A percentile compares a stretch with the other conserved stretches of the same genome.
Conservation (phyloP, 1,284 basidiomycete species). For the Malassezia sympodialis region DNA sequence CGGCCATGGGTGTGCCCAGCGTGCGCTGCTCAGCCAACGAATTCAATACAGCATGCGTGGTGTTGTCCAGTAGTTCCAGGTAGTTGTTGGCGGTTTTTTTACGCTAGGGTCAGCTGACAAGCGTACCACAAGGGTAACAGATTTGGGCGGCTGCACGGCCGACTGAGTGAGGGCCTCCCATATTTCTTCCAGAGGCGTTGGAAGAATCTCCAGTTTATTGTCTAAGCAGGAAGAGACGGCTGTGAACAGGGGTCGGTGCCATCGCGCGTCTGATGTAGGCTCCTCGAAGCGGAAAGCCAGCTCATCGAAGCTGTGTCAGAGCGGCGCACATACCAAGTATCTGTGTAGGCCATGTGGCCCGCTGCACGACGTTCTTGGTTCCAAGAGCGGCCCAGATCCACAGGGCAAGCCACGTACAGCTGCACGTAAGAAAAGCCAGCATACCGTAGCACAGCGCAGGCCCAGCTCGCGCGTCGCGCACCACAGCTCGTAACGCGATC, state of each 20-base stretch:
- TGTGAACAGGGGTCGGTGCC: slow-evolving; percentile 88
- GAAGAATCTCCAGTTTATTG: slow-evolving; percentile 19
- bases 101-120: slow-evolving; percentile 4
- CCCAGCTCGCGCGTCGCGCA: slow-evolving; percentile 83
- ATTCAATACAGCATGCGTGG: slow-evolving; percentile 30
- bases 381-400: slow-evolving; percentile 54
- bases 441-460: slow-evolving; percentile 73
- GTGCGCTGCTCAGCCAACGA: slow-evolving; percentile 22
- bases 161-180: slow-evolving; percentile 73
- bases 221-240: slow-evolving; percentile 39
- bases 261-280: slow-evolving; percentile 88
- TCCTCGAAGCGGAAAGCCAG: slow-evolving; percentile 84
- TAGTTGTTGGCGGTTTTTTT: slow-evolving; percentile 48
- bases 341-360: slow-evolving; percentile 29
- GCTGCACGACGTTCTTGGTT: slow-evolving; percentile 55
- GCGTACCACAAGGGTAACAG: slow-evolving; percentile 56
- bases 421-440: slow-evolving; percentile 49
- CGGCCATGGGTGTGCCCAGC: slow-evolving; percentile 6
- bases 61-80: slow-evolving; percentile 46
- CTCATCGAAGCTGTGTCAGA: slow-evolving; percentile 79
- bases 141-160: slow-evolving; percentile 68
- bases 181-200: slow-evolving; percentile 62
- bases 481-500: slow-evolving; percentile 90
- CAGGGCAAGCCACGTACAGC: slow-evolving; percentile 61
- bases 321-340: slow-evolving; percentile 56